phyloP scores from a whole-genome alignment of 768 basidiomycete genomes.

The Cyclocybe cylindracea region DNA sequence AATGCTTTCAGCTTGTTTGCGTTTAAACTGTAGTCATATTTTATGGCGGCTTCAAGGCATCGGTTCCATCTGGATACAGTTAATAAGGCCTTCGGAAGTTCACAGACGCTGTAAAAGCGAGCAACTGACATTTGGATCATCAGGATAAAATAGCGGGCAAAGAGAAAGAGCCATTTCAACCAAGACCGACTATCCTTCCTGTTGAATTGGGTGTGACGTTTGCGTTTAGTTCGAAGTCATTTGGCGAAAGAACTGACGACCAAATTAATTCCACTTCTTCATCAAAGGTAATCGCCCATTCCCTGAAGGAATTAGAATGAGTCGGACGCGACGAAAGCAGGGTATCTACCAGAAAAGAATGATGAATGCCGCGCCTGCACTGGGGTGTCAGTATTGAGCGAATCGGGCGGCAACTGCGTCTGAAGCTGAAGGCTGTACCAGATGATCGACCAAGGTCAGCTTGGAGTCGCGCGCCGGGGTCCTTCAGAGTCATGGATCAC shows the following conservation, averaged over 20 bases:
- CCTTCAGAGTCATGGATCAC: too few relatives aligned
- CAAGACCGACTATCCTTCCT: conserved; percentile 30
- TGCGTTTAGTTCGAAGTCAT: neutral
- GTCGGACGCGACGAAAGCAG: neutral
- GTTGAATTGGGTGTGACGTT: neutral
- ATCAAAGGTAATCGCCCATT: conserved; percentile 29
- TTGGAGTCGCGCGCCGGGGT: too few relatives aligned
- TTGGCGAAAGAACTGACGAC: conserved; percentile 18
- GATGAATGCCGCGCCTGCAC: neutral
- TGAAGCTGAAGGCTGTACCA: conserved; percentile 11
- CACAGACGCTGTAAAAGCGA: neutral
- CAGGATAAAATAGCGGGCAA: conserved; percentile 29
- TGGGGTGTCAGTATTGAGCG: neutral
- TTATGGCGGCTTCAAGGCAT: conserved; percentile 14
- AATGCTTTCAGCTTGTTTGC: conserved; percentile 14
- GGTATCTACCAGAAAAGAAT: conserved; percentile 3
- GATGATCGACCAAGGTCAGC: conserved; percentile 11
- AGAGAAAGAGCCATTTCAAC: conserved; percentile 33
- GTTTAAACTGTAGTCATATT: conserved; percentile 10
- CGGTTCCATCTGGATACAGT: conserved; percentile 5
- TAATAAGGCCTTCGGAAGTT: neutral
- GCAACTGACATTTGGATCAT: conserved; percentile 23
- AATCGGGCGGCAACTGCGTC: neutral
- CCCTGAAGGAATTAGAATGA: conserved; percentile 17
- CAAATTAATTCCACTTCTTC: conserved; percentile 32